A percentile compares a stretch with the other conserved stretches of the same genome.
These are phyloP conservation scores for Singerocomus inundabilis DNA, from an alignment of 1,284 basidiomycete species.

Conservation along the genomic window DNA sequence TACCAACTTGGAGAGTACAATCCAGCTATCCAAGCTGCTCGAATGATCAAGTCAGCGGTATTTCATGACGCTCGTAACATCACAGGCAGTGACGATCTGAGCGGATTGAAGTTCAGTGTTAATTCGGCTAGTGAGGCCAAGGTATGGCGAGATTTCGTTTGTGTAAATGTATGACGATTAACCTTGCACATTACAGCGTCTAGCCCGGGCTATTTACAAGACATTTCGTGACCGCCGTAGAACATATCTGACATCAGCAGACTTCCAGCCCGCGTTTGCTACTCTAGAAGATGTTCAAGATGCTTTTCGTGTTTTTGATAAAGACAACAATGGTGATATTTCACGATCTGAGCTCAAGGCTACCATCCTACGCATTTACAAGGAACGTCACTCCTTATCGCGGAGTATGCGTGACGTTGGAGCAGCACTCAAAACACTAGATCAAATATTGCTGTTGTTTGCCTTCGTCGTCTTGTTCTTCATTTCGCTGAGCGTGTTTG, in stretches of 20 bases:
- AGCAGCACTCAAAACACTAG: constrained; percentile 58
- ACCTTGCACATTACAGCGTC: constrained; percentile 40
- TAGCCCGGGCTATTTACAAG: constrained; percentile 68
- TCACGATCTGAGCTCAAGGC: constrained; percentile 77
- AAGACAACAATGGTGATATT: constrained; percentile 76
- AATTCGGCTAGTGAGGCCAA: constrained; percentile 64
- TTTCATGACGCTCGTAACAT: constrained; percentile 75
- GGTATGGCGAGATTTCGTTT: constrained; percentile 34
- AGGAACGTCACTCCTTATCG: constrained; percentile 67
- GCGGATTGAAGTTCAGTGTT: constrained; percentile 48
- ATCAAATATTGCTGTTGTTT: constrained; percentile 60
- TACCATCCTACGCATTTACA: constrained; percentile 69
- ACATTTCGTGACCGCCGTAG: constrained; percentile 57
- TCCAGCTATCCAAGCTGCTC: constrained; percentile 54
- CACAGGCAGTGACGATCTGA: constrained; percentile 46
- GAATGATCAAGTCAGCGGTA: constrained; percentile 62
- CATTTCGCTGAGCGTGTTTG: constrained; percentile 69
- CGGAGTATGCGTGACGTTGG: constrained; percentile 73
- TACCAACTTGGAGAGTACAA: constrained; percentile 34
- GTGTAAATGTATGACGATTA: not conserved
- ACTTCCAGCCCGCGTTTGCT: constrained; percentile 70
- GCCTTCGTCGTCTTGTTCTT: constrained; percentile 68
- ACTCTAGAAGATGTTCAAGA: constrained; percentile 54
- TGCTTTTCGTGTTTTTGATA: constrained; percentile 76
- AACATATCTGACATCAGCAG: constrained; percentile 61